Conservation (phyloP, 2,329 filamentous ascomycete species). For the Calonectria pseudoturangicola region DNA sequence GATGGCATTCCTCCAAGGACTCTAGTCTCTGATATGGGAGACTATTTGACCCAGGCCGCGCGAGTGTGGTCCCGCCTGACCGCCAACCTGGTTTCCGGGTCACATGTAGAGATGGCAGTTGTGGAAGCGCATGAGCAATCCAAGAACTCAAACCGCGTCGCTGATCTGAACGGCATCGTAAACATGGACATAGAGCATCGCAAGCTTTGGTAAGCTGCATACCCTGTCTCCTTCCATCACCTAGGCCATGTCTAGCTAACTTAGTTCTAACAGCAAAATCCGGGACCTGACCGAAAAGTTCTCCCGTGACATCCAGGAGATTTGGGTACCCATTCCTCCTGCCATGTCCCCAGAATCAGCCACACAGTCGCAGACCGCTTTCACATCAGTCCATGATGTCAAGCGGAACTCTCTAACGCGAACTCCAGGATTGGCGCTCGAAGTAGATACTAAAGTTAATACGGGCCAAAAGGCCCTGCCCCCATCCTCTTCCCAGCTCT, state of each 20-base stretch:
- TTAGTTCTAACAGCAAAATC: slow-evolving; percentile 56
- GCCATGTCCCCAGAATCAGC: slow-evolving; percentile 41
- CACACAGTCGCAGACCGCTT: slow-evolving; percentile 45
- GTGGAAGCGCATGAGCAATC: slow-evolving; percentile 56
- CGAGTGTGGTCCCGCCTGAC: slow-evolving; percentile 59
- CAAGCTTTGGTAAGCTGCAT: slow-evolving; percentile 58
- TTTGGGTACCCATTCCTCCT: slow-evolving; percentile 53
- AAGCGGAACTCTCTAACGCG: slow-evolving; percentile 46
- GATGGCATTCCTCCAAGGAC: slow-evolving; percentile 48
- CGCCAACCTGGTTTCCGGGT: slow-evolving; percentile 57
- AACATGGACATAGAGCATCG: slow-evolving; percentile 58
- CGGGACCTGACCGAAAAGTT: slow-evolving; percentile 59
- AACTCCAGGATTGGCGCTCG: slow-evolving; percentile 42
- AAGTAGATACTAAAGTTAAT: slow-evolving; percentile 49
- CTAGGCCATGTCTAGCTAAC: slow-evolving; percentile 42
- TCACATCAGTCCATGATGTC: slow-evolving; percentile 49
- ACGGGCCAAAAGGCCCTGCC: slow-evolving; percentile 51
- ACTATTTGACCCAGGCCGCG: slow-evolving; percentile 60
- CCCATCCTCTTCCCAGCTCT: slow-evolving; percentile 48
- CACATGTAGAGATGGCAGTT: slow-evolving; percentile 57
- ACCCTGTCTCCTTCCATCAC: slow-evolving; percentile 4
- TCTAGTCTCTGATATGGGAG: slow-evolving; percentile 59
- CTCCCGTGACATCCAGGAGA: slow-evolving; percentile 58
- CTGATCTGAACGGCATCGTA: slow-evolving; percentile 56
- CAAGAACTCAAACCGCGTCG: slow-evolving; percentile 49